phyloP scores from a whole-genome alignment of 768 basidiomycete species.

The Cytidiella melzeri region DNA sequence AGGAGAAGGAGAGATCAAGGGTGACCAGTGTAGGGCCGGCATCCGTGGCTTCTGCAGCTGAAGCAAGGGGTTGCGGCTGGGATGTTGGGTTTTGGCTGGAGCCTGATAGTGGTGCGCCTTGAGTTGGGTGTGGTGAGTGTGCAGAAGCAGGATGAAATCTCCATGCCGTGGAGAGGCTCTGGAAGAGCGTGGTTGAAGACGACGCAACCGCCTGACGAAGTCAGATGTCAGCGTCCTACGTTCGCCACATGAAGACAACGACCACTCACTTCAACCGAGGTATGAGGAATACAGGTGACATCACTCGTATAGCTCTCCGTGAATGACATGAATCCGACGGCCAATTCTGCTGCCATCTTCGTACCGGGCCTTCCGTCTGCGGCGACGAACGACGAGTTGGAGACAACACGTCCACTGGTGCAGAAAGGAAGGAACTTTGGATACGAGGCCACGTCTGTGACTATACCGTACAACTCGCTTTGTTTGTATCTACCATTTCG shows the following conservation, averaged over 20 bases:
- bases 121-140: constrained; percentile 34
- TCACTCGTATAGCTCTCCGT: constrained; percentile 82
- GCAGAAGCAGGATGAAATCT: constrained; percentile 55
- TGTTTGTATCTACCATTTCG: constrained; percentile 57
- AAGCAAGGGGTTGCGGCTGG: background rate
- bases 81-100: background rate
- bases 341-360: constrained; percentile 76
- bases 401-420: constrained; percentile 60
- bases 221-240: background rate
- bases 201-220: constrained; percentile 59
- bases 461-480: constrained; percentile 75
- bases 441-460: constrained; percentile 86
- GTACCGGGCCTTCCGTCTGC: constrained; percentile 22
- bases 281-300: constrained; percentile 74
- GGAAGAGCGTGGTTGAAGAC: constrained; percentile 69
- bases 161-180: constrained; percentile 67
- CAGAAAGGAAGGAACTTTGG: constrained; percentile 88
- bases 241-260: background rate
- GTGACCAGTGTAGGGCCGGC: constrained; percentile 69
- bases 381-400: constrained; percentile 23
- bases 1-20: constrained; percentile 80
- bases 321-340: constrained; percentile 83
- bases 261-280: constrained; percentile 67
- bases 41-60: constrained; percentile 10
- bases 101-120: constrained; percentile 9